phyloP scores from a whole-genome alignment of 371 early-diverging fungal genomes.

The Thermomucor indicae-seudaticae region DNA sequence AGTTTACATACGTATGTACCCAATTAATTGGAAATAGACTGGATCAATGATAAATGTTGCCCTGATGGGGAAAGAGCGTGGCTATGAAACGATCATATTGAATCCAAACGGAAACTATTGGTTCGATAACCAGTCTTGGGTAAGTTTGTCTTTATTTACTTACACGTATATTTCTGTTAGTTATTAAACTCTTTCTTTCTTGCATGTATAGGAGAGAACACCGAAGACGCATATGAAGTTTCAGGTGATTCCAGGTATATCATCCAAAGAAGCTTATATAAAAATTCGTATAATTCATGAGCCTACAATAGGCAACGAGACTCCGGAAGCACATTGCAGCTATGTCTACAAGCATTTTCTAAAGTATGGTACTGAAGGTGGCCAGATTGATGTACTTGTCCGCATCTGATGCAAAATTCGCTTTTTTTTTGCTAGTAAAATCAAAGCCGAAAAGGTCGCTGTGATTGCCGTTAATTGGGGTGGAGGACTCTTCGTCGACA shows the following conservation, averaged over 20 bases:
- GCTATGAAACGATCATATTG: constrained; percentile 39
- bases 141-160: constrained; percentile 8
- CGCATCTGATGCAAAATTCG: neutral
- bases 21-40: constrained; percentile 8
- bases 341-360: constrained; percentile 39
- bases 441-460: constrained; percentile 23
- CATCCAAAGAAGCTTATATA: neutral
- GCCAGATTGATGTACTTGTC: no score
- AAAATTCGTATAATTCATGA: no score
- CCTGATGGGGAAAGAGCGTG: constrained; percentile 19
- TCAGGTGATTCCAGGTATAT: constrained; percentile 11
- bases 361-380: constrained; percentile 25
- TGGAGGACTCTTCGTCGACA: constrained; percentile 25
- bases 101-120: constrained; percentile 45
- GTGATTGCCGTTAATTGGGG: constrained; percentile 39
- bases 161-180: no score
- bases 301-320: constrained; percentile 27
- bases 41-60: constrained; percentile 40
- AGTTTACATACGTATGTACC: neutral
- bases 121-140: constrained; percentile 27
- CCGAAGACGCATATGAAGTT: constrained; percentile 8
- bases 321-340: constrained; percentile 34
- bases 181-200: neutral
- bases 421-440: constrained; percentile 10
- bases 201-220: constrained; percentile 11